phyloP scores from a whole-genome alignment of 2,329 filamentous ascomycete genomes.

The Arthrobotrys megalospora region DNA sequence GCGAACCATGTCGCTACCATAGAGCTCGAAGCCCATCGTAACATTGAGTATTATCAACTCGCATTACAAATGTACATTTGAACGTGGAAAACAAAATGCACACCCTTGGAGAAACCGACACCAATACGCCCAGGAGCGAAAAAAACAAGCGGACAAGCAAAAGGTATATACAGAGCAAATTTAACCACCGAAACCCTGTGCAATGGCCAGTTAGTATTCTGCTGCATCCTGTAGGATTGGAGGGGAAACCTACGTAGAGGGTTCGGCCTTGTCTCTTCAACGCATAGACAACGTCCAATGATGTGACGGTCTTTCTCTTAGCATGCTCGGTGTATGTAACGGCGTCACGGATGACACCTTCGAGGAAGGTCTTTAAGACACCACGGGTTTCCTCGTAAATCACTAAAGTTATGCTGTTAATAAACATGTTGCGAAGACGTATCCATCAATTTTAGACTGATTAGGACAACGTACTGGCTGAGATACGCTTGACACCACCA shows the following conservation, averaged over 20 bases:
- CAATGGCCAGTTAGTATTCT: not conserved
- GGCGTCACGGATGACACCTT: slow-evolving; percentile 81
- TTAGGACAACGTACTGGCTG: slow-evolving; percentile 74
- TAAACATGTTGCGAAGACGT: not conserved
- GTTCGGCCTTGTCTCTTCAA: slow-evolving; percentile 77
- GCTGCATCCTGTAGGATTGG: not conserved
- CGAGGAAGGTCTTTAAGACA: slow-evolving; percentile 84
- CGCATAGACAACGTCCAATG: slow-evolving; percentile 76
- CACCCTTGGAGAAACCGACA: slow-evolving; percentile 31
- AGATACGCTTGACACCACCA: slow-evolving; percentile 99
- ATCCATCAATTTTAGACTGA: slow-evolving; percentile 65
- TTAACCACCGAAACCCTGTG: slow-evolving; percentile 58
- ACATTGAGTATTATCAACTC: slow-evolving; percentile 9
- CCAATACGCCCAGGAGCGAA: slow-evolving; percentile 35
- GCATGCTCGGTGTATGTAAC: slow-evolving; percentile 85
- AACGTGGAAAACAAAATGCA: slow-evolving; percentile 9
- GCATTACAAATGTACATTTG: slow-evolving; percentile 28
- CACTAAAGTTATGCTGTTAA: slow-evolving; percentile 67
- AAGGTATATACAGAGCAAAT: not conserved
- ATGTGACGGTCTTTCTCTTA: slow-evolving; percentile 84
- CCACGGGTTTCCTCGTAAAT: slow-evolving; percentile 85
- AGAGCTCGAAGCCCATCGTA: not conserved
- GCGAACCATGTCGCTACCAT: too few species aligned
- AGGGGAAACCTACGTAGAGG: slow-evolving; percentile 70
- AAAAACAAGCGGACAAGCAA: slow-evolving; percentile 7